Evolutionary conservation across 2,329 filamentous ascomycete species (phyloP), one percentile per base, ranked within the genome.

Genomic region (Xylaria sp.): DNA sequence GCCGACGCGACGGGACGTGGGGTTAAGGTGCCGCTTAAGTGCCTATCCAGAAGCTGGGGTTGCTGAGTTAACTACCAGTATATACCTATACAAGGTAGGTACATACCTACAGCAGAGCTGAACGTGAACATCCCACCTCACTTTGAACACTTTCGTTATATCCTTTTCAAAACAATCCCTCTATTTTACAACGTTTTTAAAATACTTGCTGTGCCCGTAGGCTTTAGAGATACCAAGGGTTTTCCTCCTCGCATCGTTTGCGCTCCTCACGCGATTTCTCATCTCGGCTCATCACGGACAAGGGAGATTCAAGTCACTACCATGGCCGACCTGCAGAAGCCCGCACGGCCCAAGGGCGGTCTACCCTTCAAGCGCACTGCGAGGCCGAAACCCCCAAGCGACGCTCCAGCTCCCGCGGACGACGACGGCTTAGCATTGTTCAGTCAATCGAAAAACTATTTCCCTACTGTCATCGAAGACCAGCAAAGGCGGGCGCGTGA

Each of bases 331-430:
- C 66, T 68, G 7, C 69, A 70, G 25, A 72, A 76, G 18, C 70
- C 77, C 36, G 49, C 70, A 39, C 68, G 74, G 7, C 67, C 70
- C 13, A 81, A 78, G 72, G 79, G 79, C 64, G 82, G 82, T 74
- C 81, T 86, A 1, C 85, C 84, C 0, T 86, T 86, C 76, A 86
- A 86, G 70, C 83, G 83, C 13, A 86, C 84, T 1, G 83, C 80
- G 23, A 76, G 83, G 70, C 82, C 80, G 55, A 75, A 75, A 52
- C 62, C 67, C 10, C 74, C 77, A 1, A 72, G 70, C 28, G 75
- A 80, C 1, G 77, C 75, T n/a, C 65, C 74, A 25, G 64, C 75
- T 66, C 62, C 55, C 60, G 75, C 78, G 18, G 78, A 83, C 48
- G 80, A 79, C 33, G 80, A 83, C 60, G 77, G 76, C 2, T 79